phyloP scores from a whole-genome alignment of 1,284 basidiomycete genomes.

The Leccinum pachyderme region DNA sequence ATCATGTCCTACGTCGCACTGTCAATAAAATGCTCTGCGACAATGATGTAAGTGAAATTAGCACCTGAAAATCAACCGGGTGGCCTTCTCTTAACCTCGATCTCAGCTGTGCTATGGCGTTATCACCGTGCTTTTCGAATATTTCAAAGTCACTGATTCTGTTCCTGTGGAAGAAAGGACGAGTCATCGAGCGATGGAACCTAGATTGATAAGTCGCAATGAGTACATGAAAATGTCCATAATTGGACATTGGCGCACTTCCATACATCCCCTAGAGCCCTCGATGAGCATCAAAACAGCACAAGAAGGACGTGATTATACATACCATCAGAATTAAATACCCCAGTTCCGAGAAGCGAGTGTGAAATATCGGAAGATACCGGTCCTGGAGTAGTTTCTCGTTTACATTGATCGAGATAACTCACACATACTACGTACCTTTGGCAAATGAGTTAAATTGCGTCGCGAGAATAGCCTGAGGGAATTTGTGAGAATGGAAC shows the following conservation, averaged over 20 bases:
- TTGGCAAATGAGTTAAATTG: constrained; percentile 45
- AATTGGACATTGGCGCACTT: constrained; percentile 34
- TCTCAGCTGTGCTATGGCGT: constrained; percentile 40
- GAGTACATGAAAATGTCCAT: background rate
- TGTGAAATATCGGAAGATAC: constrained; percentile 26
- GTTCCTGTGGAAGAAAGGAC: constrained; percentile 55
- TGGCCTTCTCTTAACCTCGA: constrained; percentile 41
- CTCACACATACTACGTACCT: constrained; percentile 25
- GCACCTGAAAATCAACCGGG: constrained; percentile 51
- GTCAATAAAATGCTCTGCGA: background rate
- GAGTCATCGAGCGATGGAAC: constrained; percentile 58
- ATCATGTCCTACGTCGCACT: constrained; percentile 32
- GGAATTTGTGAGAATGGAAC: constrained; percentile 1
- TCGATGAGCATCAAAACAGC: constrained; percentile 1
- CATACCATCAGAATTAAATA: constrained; percentile 62
- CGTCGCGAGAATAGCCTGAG: constrained; percentile 36
- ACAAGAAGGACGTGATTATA: constrained; percentile 13
- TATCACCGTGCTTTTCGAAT: constrained; percentile 48
- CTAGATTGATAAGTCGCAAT: constrained; percentile 19
- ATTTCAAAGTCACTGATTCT: constrained; percentile 52
- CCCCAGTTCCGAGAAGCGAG: constrained; percentile 50
- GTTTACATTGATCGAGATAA: constrained; percentile 4
- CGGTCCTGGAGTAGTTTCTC: constrained; percentile 17
- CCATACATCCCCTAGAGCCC: constrained; percentile 49
- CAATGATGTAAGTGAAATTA: background rate